Percentiles rank a stretch among this genome's conserved stretches.
phyloP scores from a whole-genome alignment of 768 basidiomycete species.

The Phanerodontia chrysosporium region DNA sequence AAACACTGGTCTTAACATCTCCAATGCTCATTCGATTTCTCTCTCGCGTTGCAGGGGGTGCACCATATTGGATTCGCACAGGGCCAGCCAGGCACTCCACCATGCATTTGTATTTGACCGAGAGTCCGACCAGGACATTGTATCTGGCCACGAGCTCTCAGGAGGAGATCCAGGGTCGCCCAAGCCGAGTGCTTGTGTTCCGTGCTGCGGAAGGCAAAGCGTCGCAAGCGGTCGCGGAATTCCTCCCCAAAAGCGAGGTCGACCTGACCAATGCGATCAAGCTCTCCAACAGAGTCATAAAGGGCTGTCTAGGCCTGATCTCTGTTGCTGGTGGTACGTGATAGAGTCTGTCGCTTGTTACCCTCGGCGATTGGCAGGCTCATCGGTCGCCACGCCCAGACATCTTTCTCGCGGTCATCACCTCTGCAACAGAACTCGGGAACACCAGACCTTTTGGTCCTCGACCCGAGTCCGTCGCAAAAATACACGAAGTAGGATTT shows the following conservation, averaged over 20 bases:
- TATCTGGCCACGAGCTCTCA: conserved; percentile 69
- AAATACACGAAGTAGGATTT: conserved; percentile 87
- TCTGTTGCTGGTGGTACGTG: conserved; percentile 63
- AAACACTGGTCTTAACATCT: too few species aligned
- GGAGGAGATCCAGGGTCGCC: conserved; percentile 58
- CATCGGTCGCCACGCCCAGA: conserved; percentile 39
- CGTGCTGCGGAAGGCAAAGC: conserved; percentile 51
- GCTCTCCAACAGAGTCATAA: conserved; percentile 66
- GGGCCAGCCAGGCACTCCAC: neutral
- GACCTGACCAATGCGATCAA: conserved; percentile 60
- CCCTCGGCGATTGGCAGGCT: neutral
- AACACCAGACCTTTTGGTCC: conserved; percentile 58
- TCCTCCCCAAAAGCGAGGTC: conserved; percentile 68
- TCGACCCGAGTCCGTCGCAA: conserved; percentile 64
- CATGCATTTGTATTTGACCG: conserved; percentile 76
- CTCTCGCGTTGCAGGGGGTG: too few species aligned
- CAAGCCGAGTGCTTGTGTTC: conserved; percentile 65
- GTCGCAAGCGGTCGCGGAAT: conserved; percentile 80
- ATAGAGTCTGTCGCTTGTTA: neutral
- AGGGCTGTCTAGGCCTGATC: conserved; percentile 83
- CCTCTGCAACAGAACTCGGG: conserved; percentile 71
- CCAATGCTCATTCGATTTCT: too few species aligned
- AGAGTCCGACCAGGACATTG: conserved; percentile 56
- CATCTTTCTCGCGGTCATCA: conserved; percentile 81
- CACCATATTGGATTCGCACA: neutral